A percentile compares a stretch with the other conserved stretches of the same genome.
phyloP scores from a whole-genome alignment of 352 stramenopile genomes.

The Globisporangium iwayamae region DNA sequence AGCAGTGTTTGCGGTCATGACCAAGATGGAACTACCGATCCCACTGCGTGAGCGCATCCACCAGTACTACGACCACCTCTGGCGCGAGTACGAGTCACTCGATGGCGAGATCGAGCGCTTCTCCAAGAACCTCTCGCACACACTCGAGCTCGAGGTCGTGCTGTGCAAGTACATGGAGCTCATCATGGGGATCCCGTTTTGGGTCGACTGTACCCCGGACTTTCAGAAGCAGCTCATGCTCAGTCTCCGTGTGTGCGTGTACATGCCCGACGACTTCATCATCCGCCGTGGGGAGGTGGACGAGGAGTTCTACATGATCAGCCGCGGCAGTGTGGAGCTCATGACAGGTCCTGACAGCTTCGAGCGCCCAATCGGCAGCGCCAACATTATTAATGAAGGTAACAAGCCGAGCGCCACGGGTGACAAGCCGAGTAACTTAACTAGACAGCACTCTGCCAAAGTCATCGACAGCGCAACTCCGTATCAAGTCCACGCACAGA shows the following conservation, averaged over 20 bases:
- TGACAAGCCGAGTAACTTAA: too few relatives aligned
- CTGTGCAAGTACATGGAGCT: constrained; percentile 72
- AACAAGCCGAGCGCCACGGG: too few relatives aligned
- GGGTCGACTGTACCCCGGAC: constrained; percentile 42
- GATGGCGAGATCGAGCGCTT: constrained; percentile 46
- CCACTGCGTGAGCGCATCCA: constrained; percentile 56
- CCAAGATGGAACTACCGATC: constrained; percentile 41
- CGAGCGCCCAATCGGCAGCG: too few relatives aligned
- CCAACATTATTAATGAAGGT: too few relatives aligned
- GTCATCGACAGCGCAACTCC: too few relatives aligned
- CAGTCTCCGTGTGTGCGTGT: constrained; percentile 41
- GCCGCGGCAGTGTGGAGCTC: background rate
- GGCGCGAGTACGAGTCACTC: constrained; percentile 63
- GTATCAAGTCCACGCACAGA: too few relatives aligned
- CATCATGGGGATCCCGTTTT: constrained; percentile 37
- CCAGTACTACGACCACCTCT: constrained; percentile 66
- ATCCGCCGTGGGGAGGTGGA: background rate
- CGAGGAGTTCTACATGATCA: constrained; percentile 5
- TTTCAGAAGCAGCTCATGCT: constrained; percentile 32
- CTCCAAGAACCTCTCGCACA: constrained; percentile 53
- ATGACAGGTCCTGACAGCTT: too few relatives aligned
- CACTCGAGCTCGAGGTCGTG: constrained; percentile 58
- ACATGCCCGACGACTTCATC: constrained; percentile 33
- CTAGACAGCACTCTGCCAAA: too few relatives aligned
- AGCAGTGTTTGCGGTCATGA: constrained; percentile 48